Percentiles rank a stretch among this genome's conserved stretches.
These are phyloP conservation scores for Flaveria floridana DNA, from an alignment of 140 eudicot species.

Conservation along the genomic window DNA sequence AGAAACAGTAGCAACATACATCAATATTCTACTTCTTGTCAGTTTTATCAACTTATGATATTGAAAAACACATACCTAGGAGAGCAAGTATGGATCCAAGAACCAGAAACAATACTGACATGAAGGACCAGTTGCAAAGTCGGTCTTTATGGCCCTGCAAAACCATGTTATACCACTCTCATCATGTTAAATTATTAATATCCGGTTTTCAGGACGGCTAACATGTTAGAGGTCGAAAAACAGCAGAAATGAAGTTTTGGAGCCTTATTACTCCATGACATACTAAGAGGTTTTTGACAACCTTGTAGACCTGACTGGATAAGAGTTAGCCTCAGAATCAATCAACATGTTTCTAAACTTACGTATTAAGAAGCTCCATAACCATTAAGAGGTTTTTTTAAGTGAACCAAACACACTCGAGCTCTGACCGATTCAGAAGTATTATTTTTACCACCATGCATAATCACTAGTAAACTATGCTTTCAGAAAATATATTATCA, in stretches of 20 bases:
- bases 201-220: slow-evolving; percentile 7
- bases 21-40: not conserved
- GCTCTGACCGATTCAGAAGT: not conserved
- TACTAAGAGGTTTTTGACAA: not conserved
- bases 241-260: not conserved
- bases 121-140: slow-evolving; percentile 53
- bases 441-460: not conserved
- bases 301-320: too few species aligned
- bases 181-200: slow-evolving; percentile 19
- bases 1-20: not conserved
- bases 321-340: too few species aligned
- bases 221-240: slow-evolving; percentile 17
- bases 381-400: too few species aligned
- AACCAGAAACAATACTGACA: slow-evolving; percentile 45
- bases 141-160: slow-evolving; percentile 75
- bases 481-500: slow-evolving; percentile 11
- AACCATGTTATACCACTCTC: not conserved
- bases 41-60: not conserved
- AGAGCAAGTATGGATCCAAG: slow-evolving; percentile 55
- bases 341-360: too few species aligned
- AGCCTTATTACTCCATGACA: slow-evolving; percentile 10
- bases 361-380: too few species aligned
- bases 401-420: too few species aligned
- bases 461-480: not conserved
- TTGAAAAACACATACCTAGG: slow-evolving; percentile 47